phyloP scores from a whole-genome alignment of 2,329 filamentous ascomycete species.

The Lasiodiplodia sp. region DNA sequence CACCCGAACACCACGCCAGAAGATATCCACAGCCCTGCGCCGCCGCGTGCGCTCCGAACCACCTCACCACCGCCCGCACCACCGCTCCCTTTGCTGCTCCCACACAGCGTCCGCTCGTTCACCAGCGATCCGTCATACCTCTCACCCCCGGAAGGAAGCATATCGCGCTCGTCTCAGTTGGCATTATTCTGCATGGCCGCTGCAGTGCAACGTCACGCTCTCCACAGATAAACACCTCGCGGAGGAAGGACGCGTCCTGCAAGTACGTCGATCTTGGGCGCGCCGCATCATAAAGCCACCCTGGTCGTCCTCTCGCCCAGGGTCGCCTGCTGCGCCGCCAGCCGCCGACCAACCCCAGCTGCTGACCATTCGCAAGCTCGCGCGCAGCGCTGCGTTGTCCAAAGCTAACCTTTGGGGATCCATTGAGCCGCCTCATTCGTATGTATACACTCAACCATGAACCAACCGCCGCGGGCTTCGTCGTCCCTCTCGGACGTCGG shows the following conservation, averaged over 20 bases:
- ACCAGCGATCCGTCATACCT: conserved; percentile 8
- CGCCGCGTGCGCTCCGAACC: conserved; percentile 18
- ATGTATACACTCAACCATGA: conserved; percentile 24
- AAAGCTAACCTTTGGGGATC: conserved; percentile 3
- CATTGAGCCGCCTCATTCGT: conserved; percentile 23
- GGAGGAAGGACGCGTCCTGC: conserved; percentile 22
- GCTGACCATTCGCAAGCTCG: conserved; percentile 13
- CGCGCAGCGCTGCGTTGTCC: conserved; percentile 19
- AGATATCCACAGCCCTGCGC: conserved; percentile 25
- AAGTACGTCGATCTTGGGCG: conserved; percentile 14
- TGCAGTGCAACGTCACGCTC: conserved; percentile 31
- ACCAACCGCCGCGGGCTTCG: background rate
- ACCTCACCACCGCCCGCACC: conserved; percentile 21
- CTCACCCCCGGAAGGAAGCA: background rate
- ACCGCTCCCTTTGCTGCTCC: conserved; percentile 1
- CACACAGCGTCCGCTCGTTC: conserved; percentile 27
- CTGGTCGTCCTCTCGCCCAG: background rate
- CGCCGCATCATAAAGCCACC: conserved; percentile 16
- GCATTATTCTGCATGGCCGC: conserved; percentile 29
- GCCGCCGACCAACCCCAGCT: background rate
- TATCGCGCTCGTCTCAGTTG: conserved; percentile 3
- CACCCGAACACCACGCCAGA: conserved; percentile 24
- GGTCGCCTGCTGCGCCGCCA: background rate
- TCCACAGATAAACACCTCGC: conserved; percentile 27
- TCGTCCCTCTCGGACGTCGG: conserved; percentile 2